A percentile compares a stretch with the other conserved stretches of the same genome.
Evolutionary conservation across 352 stramenopile species (phyloP).

Genomic region (Phytophthora constricta): DNA sequence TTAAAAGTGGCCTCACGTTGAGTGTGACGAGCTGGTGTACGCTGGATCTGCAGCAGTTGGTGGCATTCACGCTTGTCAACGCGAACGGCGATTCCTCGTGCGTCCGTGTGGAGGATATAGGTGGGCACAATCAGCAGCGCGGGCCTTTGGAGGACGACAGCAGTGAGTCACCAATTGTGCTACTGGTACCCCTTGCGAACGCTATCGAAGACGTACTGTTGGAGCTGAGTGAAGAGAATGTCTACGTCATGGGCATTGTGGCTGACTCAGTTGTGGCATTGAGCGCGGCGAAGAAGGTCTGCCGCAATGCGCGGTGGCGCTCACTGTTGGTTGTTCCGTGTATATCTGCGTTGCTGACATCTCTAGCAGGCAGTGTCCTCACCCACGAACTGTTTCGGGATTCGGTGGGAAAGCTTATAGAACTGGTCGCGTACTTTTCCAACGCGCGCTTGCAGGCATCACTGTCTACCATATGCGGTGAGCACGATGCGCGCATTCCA

Average conservation of each 20-base stretch:
- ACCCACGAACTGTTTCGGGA: slow-evolving; percentile 57
- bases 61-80: slow-evolving; percentile 81
- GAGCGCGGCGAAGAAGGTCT: slow-evolving; percentile 63
- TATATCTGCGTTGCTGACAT: slow-evolving; percentile 58
- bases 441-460: slow-evolving; percentile 51
- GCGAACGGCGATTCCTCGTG: slow-evolving; percentile 80
- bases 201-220: slow-evolving; percentile 67
- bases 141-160: slow-evolving; percentile 17
- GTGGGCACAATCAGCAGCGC: slow-evolving; percentile 35
- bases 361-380: slow-evolving; percentile 60
- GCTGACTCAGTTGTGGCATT: slow-evolving; percentile 68
- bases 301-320: slow-evolving; percentile 38
- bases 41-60: slow-evolving; percentile 66
- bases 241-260: slow-evolving; percentile 79
- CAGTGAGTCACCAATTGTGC: slow-evolving; percentile 18
- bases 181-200: slow-evolving; percentile 33
- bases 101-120: slow-evolving; percentile 66
- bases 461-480: slow-evolving; percentile 46
- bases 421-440: slow-evolving; percentile 67
- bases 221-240: slow-evolving; percentile 58
- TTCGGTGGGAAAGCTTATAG: slow-evolving; percentile 65
- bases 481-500: slow-evolving; percentile 50
- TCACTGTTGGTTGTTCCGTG: slow-evolving; percentile 76
- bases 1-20: slow-evolving; percentile 80
- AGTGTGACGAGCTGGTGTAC: slow-evolving; percentile 78